Evolutionary conservation across 176 grass and related monocot species (phyloP).

Genomic region (Oryza nivara): DNA sequence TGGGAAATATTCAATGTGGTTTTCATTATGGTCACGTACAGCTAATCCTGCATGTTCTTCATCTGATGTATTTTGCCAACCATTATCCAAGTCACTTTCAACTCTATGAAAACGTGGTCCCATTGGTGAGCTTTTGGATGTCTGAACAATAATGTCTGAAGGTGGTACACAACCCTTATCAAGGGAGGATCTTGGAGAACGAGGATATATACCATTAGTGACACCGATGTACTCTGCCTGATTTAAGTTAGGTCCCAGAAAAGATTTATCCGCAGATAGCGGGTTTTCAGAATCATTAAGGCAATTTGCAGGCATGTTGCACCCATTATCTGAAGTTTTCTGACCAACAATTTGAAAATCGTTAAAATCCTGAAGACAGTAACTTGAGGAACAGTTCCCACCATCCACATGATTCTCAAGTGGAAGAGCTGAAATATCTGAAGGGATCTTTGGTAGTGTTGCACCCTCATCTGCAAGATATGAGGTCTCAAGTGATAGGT

Average conservation of each 20-base stretch:
- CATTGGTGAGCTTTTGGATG: slow-evolving; percentile 24
- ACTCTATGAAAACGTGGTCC: slow-evolving; percentile 34
- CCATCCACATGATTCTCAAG: slow-evolving; percentile 43
- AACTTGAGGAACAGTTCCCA: slow-evolving; percentile 31
- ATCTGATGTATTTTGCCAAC: slow-evolving; percentile 60
- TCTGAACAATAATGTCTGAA: slow-evolving; percentile 28
- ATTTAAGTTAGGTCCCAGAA: slow-evolving; percentile 30
- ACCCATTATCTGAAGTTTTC: slow-evolving; percentile 45
- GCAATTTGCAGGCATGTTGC: slow-evolving; percentile 27
- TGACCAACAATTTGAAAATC: slow-evolving; percentile 36
- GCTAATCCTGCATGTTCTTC: slow-evolving; percentile 58
- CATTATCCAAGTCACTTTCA: slow-evolving; percentile 55
- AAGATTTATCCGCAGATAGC: slow-evolving; percentile 39
- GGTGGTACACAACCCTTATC: slow-evolving; percentile 30
- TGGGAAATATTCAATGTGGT: slow-evolving; percentile 63
- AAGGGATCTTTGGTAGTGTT: slow-evolving; percentile 67
- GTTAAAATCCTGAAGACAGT: slow-evolving; percentile 25
- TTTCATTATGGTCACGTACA: slow-evolving; percentile 47
- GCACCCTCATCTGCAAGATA: slow-evolving; percentile 95
- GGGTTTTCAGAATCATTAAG: slow-evolving; percentile 39
- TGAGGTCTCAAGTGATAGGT: slow-evolving; percentile 88
- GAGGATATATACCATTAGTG: slow-evolving; percentile 15
- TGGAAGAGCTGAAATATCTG: slow-evolving; percentile 31
- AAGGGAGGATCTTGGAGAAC: slow-evolving; percentile 32
- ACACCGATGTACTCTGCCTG: slow-evolving; percentile 42